Conservation (phyloP, 345 rosid genomes). For the Erucastrum elatum region DNA sequence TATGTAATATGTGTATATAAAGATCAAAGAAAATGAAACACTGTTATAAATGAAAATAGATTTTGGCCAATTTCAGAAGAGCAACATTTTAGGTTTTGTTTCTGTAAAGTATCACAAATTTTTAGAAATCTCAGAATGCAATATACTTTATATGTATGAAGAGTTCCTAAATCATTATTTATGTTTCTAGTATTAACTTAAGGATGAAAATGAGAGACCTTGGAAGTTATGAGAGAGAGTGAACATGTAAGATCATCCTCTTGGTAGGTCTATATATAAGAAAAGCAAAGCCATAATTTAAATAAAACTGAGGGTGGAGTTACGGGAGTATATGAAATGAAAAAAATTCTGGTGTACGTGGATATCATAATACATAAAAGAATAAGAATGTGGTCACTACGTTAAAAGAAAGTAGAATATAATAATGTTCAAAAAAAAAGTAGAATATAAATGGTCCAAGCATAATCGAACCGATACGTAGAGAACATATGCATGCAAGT, state of each 20-base stretch:
- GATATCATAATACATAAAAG: neutral
- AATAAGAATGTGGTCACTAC: constrained; percentile 2
- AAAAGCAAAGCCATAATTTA: neutral
- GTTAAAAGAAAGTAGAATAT: neutral
- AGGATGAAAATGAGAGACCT: neutral
- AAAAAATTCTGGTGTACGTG: neutral
- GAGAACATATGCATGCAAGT: neutral
- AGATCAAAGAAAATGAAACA: neutral
- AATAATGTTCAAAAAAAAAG: neutral
- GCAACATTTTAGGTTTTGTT: neutral
- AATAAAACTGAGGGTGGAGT: neutral
- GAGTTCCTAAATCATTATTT: neutral
- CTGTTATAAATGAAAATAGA: neutral
- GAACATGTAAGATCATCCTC: neutral
- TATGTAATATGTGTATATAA: neutral
- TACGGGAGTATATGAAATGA: neutral
- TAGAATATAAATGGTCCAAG: neutral
- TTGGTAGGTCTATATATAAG: neutral
- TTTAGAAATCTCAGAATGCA: neutral
- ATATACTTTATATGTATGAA: neutral
- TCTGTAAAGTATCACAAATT: neutral
- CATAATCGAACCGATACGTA: neutral
- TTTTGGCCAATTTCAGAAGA: neutral
- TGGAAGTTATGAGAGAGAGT: neutral
- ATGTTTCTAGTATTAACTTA: too few species aligned